Percentiles rank a stretch among this genome's conserved stretches.
Evolutionary conservation across 306 rosid genomes (phyloP).

Genomic region (peach (Prunus persica)): DNA sequence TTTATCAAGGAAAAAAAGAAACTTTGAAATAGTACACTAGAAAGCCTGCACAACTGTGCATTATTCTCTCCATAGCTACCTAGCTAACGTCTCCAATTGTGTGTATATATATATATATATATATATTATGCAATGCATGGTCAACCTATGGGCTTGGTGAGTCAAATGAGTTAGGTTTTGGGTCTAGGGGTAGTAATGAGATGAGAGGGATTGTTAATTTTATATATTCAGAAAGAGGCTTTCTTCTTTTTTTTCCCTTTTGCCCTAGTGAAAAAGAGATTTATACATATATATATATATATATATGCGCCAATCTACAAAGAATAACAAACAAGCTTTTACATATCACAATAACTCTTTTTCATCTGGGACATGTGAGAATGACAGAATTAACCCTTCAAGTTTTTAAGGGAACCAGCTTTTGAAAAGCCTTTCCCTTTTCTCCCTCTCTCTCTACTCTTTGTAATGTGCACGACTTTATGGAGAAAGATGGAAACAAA

Average conservation of each 20-base stretch:
- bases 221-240: background rate
- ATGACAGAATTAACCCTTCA: conserved; percentile 47
- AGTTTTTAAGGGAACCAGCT: conserved; percentile 36
- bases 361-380: conserved; percentile 40
- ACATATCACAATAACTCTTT: conserved; percentile 19
- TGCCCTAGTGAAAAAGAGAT: background rate
- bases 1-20: conserved; percentile 40
- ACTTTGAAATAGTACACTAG: conserved; percentile 35
- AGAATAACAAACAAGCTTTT: conserved; percentile 10
- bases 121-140: background rate
- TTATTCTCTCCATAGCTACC: conserved; percentile 17
- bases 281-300: conserved; percentile 3
- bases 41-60: conserved; percentile 49
- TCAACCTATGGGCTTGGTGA: conserved; percentile 3
- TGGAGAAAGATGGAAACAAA: conserved; percentile 45
- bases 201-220: background rate
- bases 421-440: conserved; percentile 47
- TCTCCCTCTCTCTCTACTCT: conserved; percentile 29
- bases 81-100: background rate
- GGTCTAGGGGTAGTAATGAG: background rate
- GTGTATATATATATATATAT: background rate
- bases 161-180: conserved; percentile 15
- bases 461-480: conserved; percentile 48
- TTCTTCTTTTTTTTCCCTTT: background rate
- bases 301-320: background rate